Conservation (phyloP, 495 filamentous ascomycete genomes). For the Penicillium mononematosum region DNA sequence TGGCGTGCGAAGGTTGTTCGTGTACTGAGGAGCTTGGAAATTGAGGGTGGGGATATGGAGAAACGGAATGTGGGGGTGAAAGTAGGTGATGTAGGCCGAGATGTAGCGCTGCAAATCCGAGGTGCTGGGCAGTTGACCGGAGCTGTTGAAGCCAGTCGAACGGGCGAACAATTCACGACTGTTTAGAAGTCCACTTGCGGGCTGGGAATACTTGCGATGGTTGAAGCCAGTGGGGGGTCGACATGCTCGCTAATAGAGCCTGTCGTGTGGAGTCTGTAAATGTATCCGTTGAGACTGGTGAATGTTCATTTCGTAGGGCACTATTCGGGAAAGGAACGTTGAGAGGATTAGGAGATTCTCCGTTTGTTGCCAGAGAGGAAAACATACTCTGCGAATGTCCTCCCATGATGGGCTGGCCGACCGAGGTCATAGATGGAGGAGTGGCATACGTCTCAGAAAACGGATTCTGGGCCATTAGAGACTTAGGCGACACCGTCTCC, state of each 20-base stretch:
- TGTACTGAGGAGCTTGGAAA: constrained; percentile 75
- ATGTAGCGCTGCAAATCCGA: constrained; percentile 90
- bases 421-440: constrained; percentile 66
- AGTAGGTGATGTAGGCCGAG: constrained; percentile 86
- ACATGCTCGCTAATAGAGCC: constrained; percentile 78
- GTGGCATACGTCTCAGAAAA: constrained; percentile 49
- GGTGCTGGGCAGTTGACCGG: constrained; percentile 76
- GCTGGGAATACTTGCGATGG: constrained; percentile 75
- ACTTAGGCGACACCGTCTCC: constrained; percentile 50
- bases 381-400: constrained; percentile 57
- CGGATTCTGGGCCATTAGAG: constrained; percentile 47
- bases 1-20: constrained; percentile 54
- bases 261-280: constrained; percentile 94
- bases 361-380: constrained; percentile 55
- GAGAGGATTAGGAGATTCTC: constrained; percentile 56
- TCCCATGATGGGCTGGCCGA: constrained; percentile 48
- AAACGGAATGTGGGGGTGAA: constrained; percentile 93
- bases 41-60: constrained; percentile 88
- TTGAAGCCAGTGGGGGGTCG: constrained; percentile 71
- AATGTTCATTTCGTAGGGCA: constrained; percentile 60
- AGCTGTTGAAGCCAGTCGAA: constrained; percentile 46
- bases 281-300: constrained; percentile 67
- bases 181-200: constrained; percentile 52
- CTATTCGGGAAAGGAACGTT: constrained; percentile 52
- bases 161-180: constrained; percentile 46